Percentiles rank a stretch among this genome's conserved stretches.
Conservation (phyloP, 2,329 filamentous ascomycete genomes). For the Geosmithia morbida region DNA sequence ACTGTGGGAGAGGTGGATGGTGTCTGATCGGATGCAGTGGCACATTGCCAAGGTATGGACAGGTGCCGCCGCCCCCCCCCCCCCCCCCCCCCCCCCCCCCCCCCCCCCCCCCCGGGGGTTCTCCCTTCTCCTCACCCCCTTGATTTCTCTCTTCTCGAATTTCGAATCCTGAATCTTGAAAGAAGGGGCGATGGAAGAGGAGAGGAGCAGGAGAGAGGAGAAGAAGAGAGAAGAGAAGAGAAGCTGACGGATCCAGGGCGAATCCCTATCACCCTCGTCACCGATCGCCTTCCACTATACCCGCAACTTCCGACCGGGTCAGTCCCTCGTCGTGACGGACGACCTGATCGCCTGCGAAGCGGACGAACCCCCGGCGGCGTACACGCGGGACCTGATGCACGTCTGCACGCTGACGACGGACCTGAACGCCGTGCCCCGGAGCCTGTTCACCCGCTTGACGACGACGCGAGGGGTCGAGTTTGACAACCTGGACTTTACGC, state of each 20-base stretch:
- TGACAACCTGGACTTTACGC: constrained; percentile 67
- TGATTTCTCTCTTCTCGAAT: background rate
- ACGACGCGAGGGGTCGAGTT: constrained; percentile 71
- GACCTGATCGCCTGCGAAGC: constrained; percentile 65
- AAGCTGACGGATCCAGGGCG: constrained; percentile 35
- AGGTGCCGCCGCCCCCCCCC: no score
- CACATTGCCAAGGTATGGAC: constrained; percentile 58
- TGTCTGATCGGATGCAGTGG: constrained; percentile 74
- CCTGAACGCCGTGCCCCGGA: constrained; percentile 58
- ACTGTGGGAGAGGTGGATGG: constrained; percentile 73
- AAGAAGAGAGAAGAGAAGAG: background rate
- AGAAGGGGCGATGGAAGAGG: background rate
- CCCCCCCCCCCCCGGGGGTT: no score
- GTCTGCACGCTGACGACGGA: constrained; percentile 75
- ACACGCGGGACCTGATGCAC: constrained; percentile 48
- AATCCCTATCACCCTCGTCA: constrained; percentile 56
- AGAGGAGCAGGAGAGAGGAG: background rate
- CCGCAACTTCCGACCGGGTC: constrained; percentile 66
- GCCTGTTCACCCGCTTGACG: constrained; percentile 59
- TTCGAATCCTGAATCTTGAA: no score
- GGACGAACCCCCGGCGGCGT: constrained; percentile 48
- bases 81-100: no score
- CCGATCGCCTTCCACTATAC: constrained; percentile 78
- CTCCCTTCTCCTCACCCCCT: background rate
- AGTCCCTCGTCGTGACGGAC: constrained; percentile 65